Base-by-base conservation (phyloP, 352 stramenopile species). In the Globisporangium spinosum region DNA sequence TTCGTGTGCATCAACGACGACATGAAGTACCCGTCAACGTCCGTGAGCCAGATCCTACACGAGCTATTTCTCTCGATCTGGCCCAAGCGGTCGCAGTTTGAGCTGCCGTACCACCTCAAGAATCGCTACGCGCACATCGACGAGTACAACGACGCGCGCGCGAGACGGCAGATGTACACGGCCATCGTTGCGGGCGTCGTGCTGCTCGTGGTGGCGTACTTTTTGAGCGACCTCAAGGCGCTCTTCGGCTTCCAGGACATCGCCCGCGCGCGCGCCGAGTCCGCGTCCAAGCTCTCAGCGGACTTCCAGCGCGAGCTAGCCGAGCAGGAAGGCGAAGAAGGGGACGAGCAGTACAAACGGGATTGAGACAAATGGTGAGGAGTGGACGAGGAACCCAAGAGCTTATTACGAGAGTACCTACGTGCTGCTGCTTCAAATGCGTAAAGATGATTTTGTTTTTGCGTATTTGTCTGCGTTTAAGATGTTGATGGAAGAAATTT, bases 1-100 rank as follows among this genome's bases (percentile, higher is more conserved):
- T 98, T 98, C 68, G 91, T 98, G 25, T 98, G 95, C 73, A 94
- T 98, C 70, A 98, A 98, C 73, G 95, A 98, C 81, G 90, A 98
- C 77, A 98, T 98, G 87, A 85, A 97, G 67, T 79, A 85, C 57
- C 89, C 93, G 62, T 91, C 91, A n/a, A 70, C 72, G 20, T 70
- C 84, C 7, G 80, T 98, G 25, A 83, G 81, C 55, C 82, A 94
- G 67, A 95, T 95, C 57, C 72, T 98, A 51, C 82, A 94, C 68
- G 90, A 97, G 56, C 91, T 98, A n/a, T 98, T 98, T 71, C 65
- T 95, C 35, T 88, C 91, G 10, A 90, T 98, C 58, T 98, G 93
- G 82, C 95, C 95, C 40, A 87, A 91, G 59, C 85, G 80, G 15
- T 98, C 89, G 54, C 85, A 94, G 65, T 98, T 98, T 70, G 95